Conservation (phyloP, 2,329 filamentous ascomycete species). For the Didymella keratinophila region DNA sequence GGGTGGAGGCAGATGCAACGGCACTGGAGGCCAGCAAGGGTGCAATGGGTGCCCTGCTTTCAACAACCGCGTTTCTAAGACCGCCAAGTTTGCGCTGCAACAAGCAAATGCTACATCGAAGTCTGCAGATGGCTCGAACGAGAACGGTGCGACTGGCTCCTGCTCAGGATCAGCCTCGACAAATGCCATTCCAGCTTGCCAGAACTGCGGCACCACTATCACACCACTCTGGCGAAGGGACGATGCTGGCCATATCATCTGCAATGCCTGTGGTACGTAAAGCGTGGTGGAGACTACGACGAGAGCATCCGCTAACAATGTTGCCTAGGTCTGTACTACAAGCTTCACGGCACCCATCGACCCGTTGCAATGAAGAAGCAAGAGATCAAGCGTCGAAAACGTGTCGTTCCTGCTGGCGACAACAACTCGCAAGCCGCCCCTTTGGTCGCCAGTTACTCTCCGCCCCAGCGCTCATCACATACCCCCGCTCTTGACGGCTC, state of each 20-base stretch:
- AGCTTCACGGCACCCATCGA: constrained; percentile 90
- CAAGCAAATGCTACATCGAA: constrained; percentile 44
- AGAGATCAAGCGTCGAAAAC: constrained; percentile 93
- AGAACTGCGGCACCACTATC: constrained; percentile 96
- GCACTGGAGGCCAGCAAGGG: constrained; percentile 91
- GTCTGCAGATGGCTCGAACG: constrained; percentile 24
- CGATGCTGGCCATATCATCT: constrained; percentile 94
- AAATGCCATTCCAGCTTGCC: constrained; percentile 83
- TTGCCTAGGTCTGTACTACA: constrained; percentile 83
- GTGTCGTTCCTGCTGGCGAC: constrained; percentile 81
- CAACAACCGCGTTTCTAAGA: constrained; percentile 95
- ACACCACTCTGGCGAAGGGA: constrained; percentile 96
- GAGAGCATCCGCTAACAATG: constrained; percentile 21
- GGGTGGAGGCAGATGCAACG: constrained; percentile 93
- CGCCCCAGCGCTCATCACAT: constrained; percentile 37
- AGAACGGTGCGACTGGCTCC: constrained; percentile 25
- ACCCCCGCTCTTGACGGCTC: constrained; percentile 45
- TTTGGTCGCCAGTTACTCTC: constrained; percentile 43
- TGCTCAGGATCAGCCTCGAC: constrained; percentile 35
- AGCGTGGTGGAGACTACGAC: background rate
- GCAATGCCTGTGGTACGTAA: constrained; percentile 91
- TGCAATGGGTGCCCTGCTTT: constrained; percentile 96
- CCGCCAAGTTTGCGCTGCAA: constrained; percentile 71
- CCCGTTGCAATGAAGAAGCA: constrained; percentile 99
- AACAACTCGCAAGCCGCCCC: constrained; percentile 47